Conservation (phyloP, 2,329 filamentous ascomycete species). For the Fusarium dlaminii region DNA sequence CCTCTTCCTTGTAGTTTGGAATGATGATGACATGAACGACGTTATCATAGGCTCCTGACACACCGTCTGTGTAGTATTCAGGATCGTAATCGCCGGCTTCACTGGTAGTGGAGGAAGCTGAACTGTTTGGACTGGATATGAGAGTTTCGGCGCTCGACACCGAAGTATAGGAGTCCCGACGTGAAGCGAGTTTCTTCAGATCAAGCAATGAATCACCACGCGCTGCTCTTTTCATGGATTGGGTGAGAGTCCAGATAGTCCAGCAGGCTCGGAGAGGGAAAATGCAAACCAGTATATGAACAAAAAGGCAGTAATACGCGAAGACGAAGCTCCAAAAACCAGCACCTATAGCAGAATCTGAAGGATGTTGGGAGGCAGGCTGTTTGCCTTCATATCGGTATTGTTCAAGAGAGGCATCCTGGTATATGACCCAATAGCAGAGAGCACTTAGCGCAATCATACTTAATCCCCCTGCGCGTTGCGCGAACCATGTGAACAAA, state of each 20-base stretch:
- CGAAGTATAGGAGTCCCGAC: constrained; percentile 64
- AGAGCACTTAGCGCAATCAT: constrained; percentile 60
- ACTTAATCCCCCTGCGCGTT: constrained; percentile 64
- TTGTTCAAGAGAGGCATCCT: constrained; percentile 56
- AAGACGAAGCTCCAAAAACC: constrained; percentile 65
- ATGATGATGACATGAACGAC: constrained; percentile 74
- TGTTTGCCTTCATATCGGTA: constrained; percentile 57
- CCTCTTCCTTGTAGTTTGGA: constrained; percentile 79
- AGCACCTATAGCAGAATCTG: constrained; percentile 50
- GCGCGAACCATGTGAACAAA: constrained; percentile 63
- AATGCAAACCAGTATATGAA: constrained; percentile 70
- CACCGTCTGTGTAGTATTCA: constrained; percentile 57
- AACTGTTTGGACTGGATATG: constrained; percentile 54
- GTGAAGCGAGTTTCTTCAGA: constrained; percentile 56
- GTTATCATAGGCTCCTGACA: constrained; percentile 52
- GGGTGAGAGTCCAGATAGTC: constrained; percentile 67
- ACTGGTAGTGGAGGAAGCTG: constrained; percentile 59
- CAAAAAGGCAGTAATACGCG: constrained; percentile 71
- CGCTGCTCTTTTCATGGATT: constrained; percentile 57
- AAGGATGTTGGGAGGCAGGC: constrained; percentile 46
- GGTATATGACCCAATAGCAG: constrained; percentile 65
- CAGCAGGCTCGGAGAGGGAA: constrained; percentile 72
- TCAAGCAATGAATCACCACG: constrained; percentile 58
- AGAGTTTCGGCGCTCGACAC: constrained; percentile 66
- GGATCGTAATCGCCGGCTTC: constrained; percentile 62